Evolutionary conservation across 2,329 filamentous ascomycete species (phyloP).

Genomic region (Phialophora tarda): DNA sequence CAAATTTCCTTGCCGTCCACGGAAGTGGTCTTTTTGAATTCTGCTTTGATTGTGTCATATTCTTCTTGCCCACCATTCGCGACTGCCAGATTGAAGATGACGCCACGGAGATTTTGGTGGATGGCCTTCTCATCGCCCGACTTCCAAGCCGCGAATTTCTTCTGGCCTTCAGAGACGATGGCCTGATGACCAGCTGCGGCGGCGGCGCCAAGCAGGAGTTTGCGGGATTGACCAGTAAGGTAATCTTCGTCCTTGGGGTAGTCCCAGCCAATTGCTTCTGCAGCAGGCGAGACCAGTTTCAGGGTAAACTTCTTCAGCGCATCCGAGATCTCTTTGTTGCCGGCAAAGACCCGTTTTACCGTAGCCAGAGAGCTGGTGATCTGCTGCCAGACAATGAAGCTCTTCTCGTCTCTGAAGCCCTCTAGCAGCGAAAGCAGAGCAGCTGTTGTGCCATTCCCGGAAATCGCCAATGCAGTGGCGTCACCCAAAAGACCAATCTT

Average conservation of each 20-base stretch:
- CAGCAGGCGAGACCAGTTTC: constrained; percentile 74
- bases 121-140: constrained; percentile 72
- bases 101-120: constrained; percentile 78
- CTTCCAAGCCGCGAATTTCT: constrained; percentile 80
- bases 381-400: constrained; percentile 89
- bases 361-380: constrained; percentile 76
- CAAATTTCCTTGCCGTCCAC: constrained; percentile 91
- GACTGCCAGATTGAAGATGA: constrained; percentile 80
- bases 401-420: constrained; percentile 79
- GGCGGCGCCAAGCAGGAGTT: constrained; percentile 77
- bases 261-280: constrained; percentile 84
- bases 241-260: constrained; percentile 79
- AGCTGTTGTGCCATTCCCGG: constrained; percentile 81
- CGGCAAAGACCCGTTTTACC: constrained; percentile 83
- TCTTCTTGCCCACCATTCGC: constrained; percentile 73
- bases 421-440: constrained; percentile 82
- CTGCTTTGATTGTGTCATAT: constrained; percentile 77
- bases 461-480: constrained; percentile 84
- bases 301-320: constrained; percentile 78
- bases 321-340: constrained; percentile 72
- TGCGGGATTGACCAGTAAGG: constrained; percentile 79
- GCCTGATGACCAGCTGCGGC: constrained; percentile 76
- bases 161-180: constrained; percentile 73
- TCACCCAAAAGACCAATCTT: constrained; percentile 93
- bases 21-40: constrained; percentile 80